Conservation (phyloP, 2,329 filamentous ascomycete genomes). For the Paecilomyces dactylethromorphus region DNA sequence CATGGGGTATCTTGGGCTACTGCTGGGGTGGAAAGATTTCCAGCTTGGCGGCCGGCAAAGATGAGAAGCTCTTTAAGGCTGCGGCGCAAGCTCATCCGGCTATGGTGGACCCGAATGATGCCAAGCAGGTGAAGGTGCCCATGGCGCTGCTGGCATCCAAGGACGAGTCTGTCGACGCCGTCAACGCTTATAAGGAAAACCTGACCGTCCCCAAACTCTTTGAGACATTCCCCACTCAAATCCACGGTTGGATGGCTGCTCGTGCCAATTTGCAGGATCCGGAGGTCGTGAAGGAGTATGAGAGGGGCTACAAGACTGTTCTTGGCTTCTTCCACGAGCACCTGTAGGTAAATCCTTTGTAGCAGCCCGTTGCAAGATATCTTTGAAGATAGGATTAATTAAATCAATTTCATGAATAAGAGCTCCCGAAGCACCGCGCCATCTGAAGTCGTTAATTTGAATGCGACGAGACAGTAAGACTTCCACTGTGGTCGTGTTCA, state of each 20-base stretch:
- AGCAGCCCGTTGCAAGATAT: background rate
- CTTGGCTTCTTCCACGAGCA: constrained; percentile 37
- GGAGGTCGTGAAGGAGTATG: constrained; percentile 36
- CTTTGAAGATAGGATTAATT: background rate
- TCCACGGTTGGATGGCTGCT: constrained; percentile 44
- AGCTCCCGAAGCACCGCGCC: background rate
- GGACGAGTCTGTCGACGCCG: constrained; percentile 49
- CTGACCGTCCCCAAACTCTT: constrained; percentile 34
- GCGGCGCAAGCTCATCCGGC: constrained; percentile 53
- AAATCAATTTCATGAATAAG: background rate
- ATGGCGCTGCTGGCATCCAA: constrained; percentile 51
- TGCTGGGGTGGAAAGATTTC: constrained; percentile 57
- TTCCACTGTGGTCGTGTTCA: background rate
- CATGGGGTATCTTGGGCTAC: constrained; percentile 55
- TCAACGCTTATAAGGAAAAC: constrained; percentile 32
- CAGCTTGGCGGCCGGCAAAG: constrained; percentile 45
- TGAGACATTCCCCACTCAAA: constrained; percentile 37
- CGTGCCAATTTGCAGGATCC: constrained; percentile 32
- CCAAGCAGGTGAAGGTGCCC: constrained; percentile 49
- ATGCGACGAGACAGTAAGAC: background rate
- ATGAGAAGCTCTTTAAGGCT: constrained; percentile 49
- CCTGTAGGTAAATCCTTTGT: constrained; percentile 17
- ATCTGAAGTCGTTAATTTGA: background rate
- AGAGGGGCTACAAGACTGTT: constrained; percentile 35
- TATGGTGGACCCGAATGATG: constrained; percentile 55